Evolutionary conservation across 768 basidiomycete genomes (phyloP).

Genomic region (Guyanaporus albipodus): DNA sequence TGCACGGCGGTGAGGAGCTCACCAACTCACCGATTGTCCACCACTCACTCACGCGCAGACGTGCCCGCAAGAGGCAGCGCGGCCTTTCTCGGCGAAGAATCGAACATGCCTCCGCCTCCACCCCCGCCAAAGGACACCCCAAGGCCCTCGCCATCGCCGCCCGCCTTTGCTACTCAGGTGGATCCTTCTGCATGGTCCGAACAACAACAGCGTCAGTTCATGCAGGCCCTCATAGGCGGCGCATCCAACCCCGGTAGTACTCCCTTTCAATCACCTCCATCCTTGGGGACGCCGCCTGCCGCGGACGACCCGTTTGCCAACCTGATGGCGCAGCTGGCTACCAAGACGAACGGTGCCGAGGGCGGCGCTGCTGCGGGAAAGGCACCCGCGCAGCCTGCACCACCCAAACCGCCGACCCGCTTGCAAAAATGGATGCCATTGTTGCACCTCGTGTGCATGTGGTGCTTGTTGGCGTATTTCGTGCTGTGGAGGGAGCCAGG

Average conservation of each 20-base stretch:
- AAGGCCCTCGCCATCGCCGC: conserved; percentile 23
- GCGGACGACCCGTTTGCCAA: conserved; percentile 46
- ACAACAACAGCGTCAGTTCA: conserved; percentile 65
- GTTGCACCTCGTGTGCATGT: conserved; percentile 60
- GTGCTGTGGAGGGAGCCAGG: conserved; percentile 63
- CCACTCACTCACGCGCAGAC: conserved; percentile 4
- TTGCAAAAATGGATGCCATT: conserved; percentile 62
- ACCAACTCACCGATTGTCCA: no score
- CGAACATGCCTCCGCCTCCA: conserved; percentile 27
- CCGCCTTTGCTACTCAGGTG: conserved; percentile 19
- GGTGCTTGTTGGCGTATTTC: conserved; percentile 65
- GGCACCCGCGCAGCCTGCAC: conserved; percentile 18
- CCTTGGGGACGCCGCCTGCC: conserved; percentile 5
- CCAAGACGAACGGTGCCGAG: conserved; percentile 25
- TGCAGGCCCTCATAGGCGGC: conserved; percentile 56
- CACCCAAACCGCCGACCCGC: conserved; percentile 37
- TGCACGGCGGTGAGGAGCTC: conserved; percentile 44
- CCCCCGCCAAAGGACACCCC: conserved; percentile 22
- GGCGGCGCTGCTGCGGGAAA: conserved; percentile 24
- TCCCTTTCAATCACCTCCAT: conserved; percentile 7
- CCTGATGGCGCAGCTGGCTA: conserved; percentile 34
- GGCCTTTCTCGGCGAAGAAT: conserved; percentile 38
- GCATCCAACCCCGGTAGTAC: conserved; percentile 30
- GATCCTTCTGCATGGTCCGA: conserved; percentile 63
- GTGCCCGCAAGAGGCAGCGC: conserved; percentile 14